Evolutionary conservation across 78 protist genomes (phyloP), one percentile per base, ranked within the genome.

Genomic region (Dictyostelium citrinum): DNA sequence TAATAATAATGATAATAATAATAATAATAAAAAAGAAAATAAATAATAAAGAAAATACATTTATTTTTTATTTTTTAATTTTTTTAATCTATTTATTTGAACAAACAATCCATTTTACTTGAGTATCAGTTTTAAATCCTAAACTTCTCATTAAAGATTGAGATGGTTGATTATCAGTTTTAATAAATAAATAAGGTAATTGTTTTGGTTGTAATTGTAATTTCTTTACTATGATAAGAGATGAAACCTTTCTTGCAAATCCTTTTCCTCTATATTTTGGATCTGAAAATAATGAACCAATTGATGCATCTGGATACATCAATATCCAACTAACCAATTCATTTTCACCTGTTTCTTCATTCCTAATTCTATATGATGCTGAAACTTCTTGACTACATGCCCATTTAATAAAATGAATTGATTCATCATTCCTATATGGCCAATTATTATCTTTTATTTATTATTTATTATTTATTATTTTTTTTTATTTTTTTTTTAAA

Each of bases 271-370:
- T 29, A 35, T 71, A 71, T 37, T 71, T 37, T 17, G 29, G n/a
- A 9, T 71, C 79, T 0, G 79, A 31, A 80, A 33, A 80, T 22
- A 80, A 58, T 17, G 74, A 22, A 43, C 88, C 88, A n/a, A 64
- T 41, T 1, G 29, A 39, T 7, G 77, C 88, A 82, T 82, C 88
- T 41, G 79, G 67, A 67, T 82, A 82, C 20, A 41, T 46, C 4
- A 82, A 64, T 3, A 67, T 67, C 88, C 88, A 82, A 17, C 77
- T 64, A 20, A 37, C 60, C 17, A 82, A 22, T 45, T 76, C 60
- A 3, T 6, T 33, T 16, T 70, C 77, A 29, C 68, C 68, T 8
- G 72, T 71, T 27, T 81, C 85, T 64, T 64, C 29, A 10, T 16
- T 39, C 31, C n/a, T 81, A 33, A 82, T 5, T 71, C 79, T 71